Evolutionary conservation across 2,329 filamentous ascomycete species (phyloP), one percentile per base, ranked within the genome.

Genomic region (Fonsecaea pugnacius): DNA sequence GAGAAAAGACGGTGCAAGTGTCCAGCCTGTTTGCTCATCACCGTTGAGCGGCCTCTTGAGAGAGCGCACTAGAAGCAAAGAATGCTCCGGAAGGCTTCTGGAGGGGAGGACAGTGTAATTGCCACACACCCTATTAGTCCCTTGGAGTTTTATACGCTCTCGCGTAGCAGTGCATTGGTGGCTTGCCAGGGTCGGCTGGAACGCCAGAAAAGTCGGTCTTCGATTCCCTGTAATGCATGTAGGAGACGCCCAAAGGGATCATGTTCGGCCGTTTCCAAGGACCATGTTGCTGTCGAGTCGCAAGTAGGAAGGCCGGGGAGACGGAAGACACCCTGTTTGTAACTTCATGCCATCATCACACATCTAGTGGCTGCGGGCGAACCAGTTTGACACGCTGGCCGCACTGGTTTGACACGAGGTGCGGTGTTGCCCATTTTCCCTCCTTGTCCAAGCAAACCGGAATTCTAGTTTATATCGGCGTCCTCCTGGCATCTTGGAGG

Each of bases 51-150:
- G 8, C 9, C 18, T 48, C 43, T 48, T 48, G 18, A 21, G 43
- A 48, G 21, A 48, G 43, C 8, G 21, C 43, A 24, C 43, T 48
- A 48, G 43, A 48, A 48, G 8, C 18, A 24, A 48, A 48, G 21
- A 48, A 48, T 27, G 40, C 38, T 48, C n/a, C 21, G 33, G 56
- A 40, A 50, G 32, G 30, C 38, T 58, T 58, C 56, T 58, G 56
- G 56, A 58, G 43, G 56, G 56, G 56, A 36, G 30, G 40, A 58
- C 56, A 50, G 33, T 32, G 30, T 36, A 21, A 32, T 40, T 40
- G 55, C 56, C 27, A 48, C 56, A 33, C 16, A 16, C 40, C 24
- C n/a, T n/a, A 21, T 9, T 48, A 24, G 43, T 8, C 40, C 9
- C 5, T 27, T 48, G 10, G 18, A 4, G 2, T 14, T 10, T 10